Percentiles rank a stretch among this genome's conserved stretches.
Evolutionary conservation across 371 early-diverging fungal genomes (phyloP).

Genomic region (Blakeslea trispora): DNA sequence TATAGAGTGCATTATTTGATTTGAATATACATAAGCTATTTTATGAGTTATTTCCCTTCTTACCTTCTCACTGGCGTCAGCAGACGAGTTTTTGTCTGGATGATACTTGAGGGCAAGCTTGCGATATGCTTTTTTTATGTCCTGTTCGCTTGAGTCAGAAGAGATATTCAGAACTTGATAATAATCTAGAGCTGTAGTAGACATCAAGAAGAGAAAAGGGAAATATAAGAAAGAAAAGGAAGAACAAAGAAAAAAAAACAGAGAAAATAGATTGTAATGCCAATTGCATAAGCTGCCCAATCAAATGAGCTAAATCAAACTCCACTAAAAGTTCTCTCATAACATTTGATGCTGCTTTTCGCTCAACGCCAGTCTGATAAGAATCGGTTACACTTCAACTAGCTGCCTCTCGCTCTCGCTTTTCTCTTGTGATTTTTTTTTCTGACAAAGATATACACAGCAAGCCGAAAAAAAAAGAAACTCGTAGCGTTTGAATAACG

Average conservation of each 20-base stretch:
- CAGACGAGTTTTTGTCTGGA: conserved; percentile 56
- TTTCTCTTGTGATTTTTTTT: too few species aligned
- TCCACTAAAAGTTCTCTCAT: too few species aligned
- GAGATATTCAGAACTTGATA: conserved; percentile 33
- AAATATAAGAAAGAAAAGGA: conserved; percentile 8
- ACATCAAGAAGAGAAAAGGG: conserved; percentile 16
- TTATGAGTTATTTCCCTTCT: conserved; percentile 6
- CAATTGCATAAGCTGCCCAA: too few species aligned
- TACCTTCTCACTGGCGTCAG: conserved; percentile 51
- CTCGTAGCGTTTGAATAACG: too few species aligned
- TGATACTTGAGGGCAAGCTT: conserved; percentile 54
- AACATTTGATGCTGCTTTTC: too few species aligned
- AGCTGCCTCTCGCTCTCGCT: too few species aligned
- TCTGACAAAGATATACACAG: too few species aligned
- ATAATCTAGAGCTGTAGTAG: conserved; percentile 19
- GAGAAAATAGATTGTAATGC: conserved; percentile 1
- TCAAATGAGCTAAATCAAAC: too few species aligned
- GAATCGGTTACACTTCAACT: too few species aligned
- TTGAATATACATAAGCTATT: conserved; percentile 2
- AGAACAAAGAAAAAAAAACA: neutral
- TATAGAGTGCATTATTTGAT: conserved; percentile 1
- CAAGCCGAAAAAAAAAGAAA: too few species aligned
- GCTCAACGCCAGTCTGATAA: too few species aligned
- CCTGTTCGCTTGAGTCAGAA: conserved; percentile 32
- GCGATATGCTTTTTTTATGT: conserved; percentile 51